These are phyloP conservation scores for Wickerhamiella sergipiensis DNA, from an alignment of 805 yeast genomes.

Conservation along the genomic window DNA sequence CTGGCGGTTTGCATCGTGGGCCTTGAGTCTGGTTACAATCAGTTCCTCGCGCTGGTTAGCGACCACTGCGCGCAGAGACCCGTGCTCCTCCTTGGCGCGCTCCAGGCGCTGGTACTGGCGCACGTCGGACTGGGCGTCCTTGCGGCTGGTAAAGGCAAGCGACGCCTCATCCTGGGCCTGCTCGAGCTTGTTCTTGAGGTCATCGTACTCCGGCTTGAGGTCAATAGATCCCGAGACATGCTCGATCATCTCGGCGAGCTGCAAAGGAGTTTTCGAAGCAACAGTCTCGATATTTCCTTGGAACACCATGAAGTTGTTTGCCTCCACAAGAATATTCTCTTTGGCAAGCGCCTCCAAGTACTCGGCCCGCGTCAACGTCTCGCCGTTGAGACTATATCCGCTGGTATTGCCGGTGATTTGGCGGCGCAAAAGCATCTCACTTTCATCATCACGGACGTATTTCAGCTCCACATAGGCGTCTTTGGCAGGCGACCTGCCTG, in stretches of 20 bases:
- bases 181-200: constrained; percentile 39
- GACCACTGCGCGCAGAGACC: constrained; percentile 1
- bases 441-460: neutral
- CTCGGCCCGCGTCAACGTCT: constrained; percentile 22
- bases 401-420: neutral
- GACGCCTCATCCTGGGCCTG: constrained; percentile 51
- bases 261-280: constrained; percentile 73
- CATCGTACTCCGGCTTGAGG: constrained; percentile 47
- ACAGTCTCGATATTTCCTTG: constrained; percentile 95
- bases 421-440: constrained; percentile 8
- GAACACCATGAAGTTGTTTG: constrained; percentile 82
- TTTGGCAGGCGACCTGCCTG: constrained; percentile 4
- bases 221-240: constrained; percentile 73
- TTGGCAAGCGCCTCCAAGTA: constrained; percentile 53
- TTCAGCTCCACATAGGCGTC: constrained; percentile 8
- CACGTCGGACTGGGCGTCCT: constrained; percentile 58
- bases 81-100: constrained; percentile 41
- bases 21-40: neutral
- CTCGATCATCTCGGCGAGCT: constrained; percentile 63
- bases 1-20: constrained; percentile 1
- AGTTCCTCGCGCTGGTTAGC: neutral
- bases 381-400: constrained; percentile 9
- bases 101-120: constrained; percentile 68
- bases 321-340: constrained; percentile 76
- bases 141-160: constrained; percentile 50